Evolutionary conservation across 805 yeast genomes (phyloP).

Genomic region (Kluyveromyces aestuarii): DNA sequence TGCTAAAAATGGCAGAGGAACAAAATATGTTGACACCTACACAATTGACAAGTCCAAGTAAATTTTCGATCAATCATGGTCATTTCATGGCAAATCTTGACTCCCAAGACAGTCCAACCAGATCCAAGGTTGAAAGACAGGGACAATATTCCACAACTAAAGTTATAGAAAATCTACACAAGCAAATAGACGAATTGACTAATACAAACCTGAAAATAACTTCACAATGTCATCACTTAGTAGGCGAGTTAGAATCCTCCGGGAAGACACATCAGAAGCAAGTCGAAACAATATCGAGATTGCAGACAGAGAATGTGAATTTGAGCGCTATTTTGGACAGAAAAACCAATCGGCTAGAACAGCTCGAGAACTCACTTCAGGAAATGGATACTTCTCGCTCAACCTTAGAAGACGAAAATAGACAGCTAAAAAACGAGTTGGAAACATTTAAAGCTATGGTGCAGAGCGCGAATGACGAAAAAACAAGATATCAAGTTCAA

Average conservation of each 20-base stretch:
- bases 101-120: slow-evolving; percentile 12
- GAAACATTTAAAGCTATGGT: slow-evolving; percentile 5
- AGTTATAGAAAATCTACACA: slow-evolving; percentile 37
- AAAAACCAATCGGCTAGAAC: slow-evolving; percentile 59
- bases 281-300: slow-evolving; percentile 43
- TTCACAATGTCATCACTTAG: slow-evolving; percentile 38
- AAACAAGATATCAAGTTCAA: slow-evolving; percentile 12
- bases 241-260: slow-evolving; percentile 40
- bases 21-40: neutral
- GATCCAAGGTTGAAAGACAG: slow-evolving; percentile 4
- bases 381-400: slow-evolving; percentile 7
- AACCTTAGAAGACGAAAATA: slow-evolving; percentile 3
- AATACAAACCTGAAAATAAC: slow-evolving; percentile 29
- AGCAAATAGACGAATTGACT: slow-evolving; percentile 45
- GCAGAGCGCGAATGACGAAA: slow-evolving; percentile 8
- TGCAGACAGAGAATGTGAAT: slow-evolving; percentile 73
- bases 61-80: slow-evolving; percentile 19
- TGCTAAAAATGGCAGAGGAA: neutral
- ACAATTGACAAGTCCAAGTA: slow-evolving; percentile 5
- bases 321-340: slow-evolving; percentile 57
- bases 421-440: slow-evolving; percentile 1
- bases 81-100: slow-evolving; percentile 21
- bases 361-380: slow-evolving; percentile 43
- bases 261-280: slow-evolving; percentile 38
- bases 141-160: slow-evolving; percentile 18